Conservation (phyloP, 148 eudicot species). For the Vaccinium macrocarpon region DNA sequence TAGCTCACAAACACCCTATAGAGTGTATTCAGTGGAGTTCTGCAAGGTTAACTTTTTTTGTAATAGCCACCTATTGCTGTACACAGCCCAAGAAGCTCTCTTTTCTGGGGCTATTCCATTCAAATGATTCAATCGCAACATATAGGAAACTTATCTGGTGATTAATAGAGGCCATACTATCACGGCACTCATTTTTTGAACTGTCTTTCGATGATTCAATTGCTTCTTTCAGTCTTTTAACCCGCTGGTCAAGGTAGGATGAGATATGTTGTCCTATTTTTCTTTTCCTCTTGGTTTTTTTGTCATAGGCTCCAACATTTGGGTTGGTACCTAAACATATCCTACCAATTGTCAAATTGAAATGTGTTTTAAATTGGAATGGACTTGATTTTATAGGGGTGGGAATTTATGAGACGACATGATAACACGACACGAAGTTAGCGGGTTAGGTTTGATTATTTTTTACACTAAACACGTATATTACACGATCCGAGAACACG, state of each 20-base stretch:
- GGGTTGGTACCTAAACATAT: background rate
- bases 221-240: background rate
- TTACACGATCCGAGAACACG: too few relatives aligned
- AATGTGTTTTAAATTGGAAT: too few relatives aligned
- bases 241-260: background rate
- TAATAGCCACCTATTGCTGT: too few relatives aligned
- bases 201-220: background rate
- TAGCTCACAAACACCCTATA: background rate
- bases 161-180: background rate
- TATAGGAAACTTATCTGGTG: too few relatives aligned
- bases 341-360: background rate
- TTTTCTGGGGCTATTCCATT: too few relatives aligned
- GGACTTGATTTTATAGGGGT: too few relatives aligned
- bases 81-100: too few relatives aligned
- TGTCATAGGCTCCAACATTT: background rate
- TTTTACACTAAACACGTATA: too few relatives aligned
- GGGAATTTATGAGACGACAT: too few relatives aligned
- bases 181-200: background rate
- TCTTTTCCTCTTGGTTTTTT: background rate
- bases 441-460: too few relatives aligned
- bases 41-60: background rate
- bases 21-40: background rate
- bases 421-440: too few relatives aligned
- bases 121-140: too few relatives aligned
- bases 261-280: background rate